Base-by-base conservation (phyloP, 345 rosid genomes). In the Hibiscus mutabilis region DNA sequence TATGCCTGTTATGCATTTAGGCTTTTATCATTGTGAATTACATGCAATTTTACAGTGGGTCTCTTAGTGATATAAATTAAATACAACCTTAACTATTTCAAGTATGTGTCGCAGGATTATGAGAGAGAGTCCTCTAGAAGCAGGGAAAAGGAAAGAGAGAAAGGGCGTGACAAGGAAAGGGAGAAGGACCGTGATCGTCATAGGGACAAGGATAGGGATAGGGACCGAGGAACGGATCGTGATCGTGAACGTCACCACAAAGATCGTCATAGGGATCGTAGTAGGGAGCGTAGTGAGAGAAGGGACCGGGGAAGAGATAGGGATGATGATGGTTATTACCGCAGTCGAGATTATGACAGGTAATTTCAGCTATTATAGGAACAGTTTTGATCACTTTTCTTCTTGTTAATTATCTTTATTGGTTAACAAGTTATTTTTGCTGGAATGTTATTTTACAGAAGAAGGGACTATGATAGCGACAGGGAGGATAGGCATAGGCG, bases 391-490 rank as follows among this genome's bases (percentile, higher is more conserved):
- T 44, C 6, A 24, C 27, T 37, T 69, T 66, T 69, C 57, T 40
- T 75, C 69, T 47, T 62, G 69, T 35, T 77, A 31, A 2, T 61
- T n/a, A 25, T 71, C 4, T n/a, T 25, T 44, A 33, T 33, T 61
- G 4, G 11, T 15, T 67, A 9, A 9, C 57, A 42, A 4, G 42
- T 42, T n/a, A 8, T 63, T 13, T 58, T 46, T 60, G 19, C 21
- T 69, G 21, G 55, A 59, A 47, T 73, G 27, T 52, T 70, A 15
- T 49, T 21, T 42, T 4, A 7, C 67, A 90, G 96, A 66, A 82
- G 86, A 76, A 86, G 89, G 78, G 89, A 90, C 73, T 82, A 73
- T 72, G 99, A 91, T 60, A 82, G 86, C 70, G 91, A 90, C n/a
- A 87, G 86, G 79, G 99, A 92, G 72, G 92, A 82, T 37, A 85